Evolutionary conservation across 208 protist species (phyloP), one percentile per base, ranked within the genome.

Genomic region (Herpetomonas samuelpessoai): DNA sequence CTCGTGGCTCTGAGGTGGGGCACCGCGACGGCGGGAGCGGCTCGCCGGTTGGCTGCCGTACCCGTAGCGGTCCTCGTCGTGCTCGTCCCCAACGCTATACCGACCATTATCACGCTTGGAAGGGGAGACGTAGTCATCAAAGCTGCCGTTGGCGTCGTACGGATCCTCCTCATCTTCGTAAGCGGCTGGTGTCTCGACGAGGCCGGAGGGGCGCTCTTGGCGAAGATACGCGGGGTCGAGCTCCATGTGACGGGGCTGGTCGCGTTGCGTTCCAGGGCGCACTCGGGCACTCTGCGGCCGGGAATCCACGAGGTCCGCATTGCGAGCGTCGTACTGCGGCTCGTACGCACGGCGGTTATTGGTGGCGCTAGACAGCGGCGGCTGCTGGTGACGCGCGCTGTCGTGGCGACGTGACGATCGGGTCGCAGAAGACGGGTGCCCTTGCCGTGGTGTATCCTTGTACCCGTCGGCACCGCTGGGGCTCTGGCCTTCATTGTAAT

Each of bases 41-140:
- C 35, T 41, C 9, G 9, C 14, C 9, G 9, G 35, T 14, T 41
- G 6, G 35, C 35, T 41, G 9, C 6, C 35, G 35, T 41, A 18
- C 35, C 6, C 9, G 6, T 6, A 41, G 35, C 9, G 6, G 35
- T 41, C 35, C 9, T 41, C 14, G 9, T 41, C 35, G 14, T 14
- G 9, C 35, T 41, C 35, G 35, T 14, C 14, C 9, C 35, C 35
- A n/a, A 51, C 46, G 46, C 19, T 27, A n/a, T 27, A 51, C 6
- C 46, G 46, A n/a, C 46, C 46, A n/a, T 51, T 26, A n/a, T 51
- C 46, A 10, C 46, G 46, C 18, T 26, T 19, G 10, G 46, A 7
- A 9, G 46, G 46, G 12, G 46, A 27, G 10, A 12, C 19, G 46
- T 51, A 51, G 19, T 51, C 46, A n/a, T 51, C 46, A n/a, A 51